Evolutionary conservation across 805 yeast genomes (phyloP), one percentile per base, ranked within the genome.

Genomic region (Saccharomycopsis capsularis): DNA sequence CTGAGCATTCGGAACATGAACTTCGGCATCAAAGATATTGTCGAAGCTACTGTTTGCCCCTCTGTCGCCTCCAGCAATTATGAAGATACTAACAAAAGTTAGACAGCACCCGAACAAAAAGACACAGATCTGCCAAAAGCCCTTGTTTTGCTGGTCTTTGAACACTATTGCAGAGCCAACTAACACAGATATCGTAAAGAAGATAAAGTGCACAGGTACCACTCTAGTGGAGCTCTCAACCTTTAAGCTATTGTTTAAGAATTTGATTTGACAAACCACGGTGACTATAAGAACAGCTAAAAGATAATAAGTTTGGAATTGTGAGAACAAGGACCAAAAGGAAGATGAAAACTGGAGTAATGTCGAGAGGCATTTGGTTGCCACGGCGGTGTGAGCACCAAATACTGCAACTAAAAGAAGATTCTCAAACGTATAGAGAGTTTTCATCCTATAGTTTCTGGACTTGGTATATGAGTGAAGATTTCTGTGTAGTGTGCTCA

Each of bases 191-290:
- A 68, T 51, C 1, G 76, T 72, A 62, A 75, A 74, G 30, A 71
- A 65, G 3, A 68, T 73, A 60, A 73, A 74, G 55, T 74, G 78
- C 35, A 73, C 65, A 0, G 79, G 79, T 6, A 75, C 70, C 2
- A 75, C 78, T 4, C 68, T 65, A 35, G 75, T 70, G 2, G 75
- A 69, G 16, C 68, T 68, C 46, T 69, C 73, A 13, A 60, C 56
- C 35, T 62, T 62, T 36, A 75, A 59, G 2, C 73, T 68, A 16
- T 65, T 62, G 52, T 67, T 66, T 13, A 75, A 57, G 29, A 65
- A 63, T 30, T 62, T 57, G 27, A 73, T 63, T 52, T 75, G 77
- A 35, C 68, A 55, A 1, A 66, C 58, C 0, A 75, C 73, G 1
- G 75, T 68, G n/a, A 62, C 48, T 1, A 65, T 55, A 4, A 68